Evolutionary conservation across 257 asterid genomes (phyloP), one percentile per base, ranked within the genome.

Genomic region (Fraxinus anomala): DNA sequence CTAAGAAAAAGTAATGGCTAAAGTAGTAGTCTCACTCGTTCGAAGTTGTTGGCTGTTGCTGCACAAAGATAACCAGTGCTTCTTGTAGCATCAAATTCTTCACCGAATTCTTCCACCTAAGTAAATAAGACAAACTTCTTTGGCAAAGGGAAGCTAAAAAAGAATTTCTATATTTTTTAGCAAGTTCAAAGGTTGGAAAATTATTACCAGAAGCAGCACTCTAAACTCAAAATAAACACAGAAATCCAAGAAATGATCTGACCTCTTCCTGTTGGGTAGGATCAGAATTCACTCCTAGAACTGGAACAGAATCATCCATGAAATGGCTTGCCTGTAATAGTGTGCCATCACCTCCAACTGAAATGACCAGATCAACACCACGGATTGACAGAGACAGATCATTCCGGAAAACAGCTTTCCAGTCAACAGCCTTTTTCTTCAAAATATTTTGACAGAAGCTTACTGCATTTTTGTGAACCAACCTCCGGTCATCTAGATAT

Each of bases 31-130:
- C 34, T 85, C 71, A 95, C 99, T 83, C 87, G 90, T 82, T 95
- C 98, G 83, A 95, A 94, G 84, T 90, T 91, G 75, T 81, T 77
- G 21, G 85, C 78, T 47, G 97, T 92, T 73, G 97, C 95, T 31
- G 96, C 97, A 89, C 99, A 95, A 47, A 95, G 98, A 85, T 89
- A 87, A 79, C 98, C 99, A 23, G 98, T 93, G 89, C 99, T 95
- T 91, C 99, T 90, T 30, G 92, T 90, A 61, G 99, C 98, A 72
- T 95, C 99, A 74, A 95, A 91, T 23, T 95, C 97, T 72, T 91
- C 96, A 77, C 82, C 87, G 61, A 82, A 74, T 80, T 88, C 89
- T 79, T 81, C 90, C 84, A 90, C 94, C 99, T 94, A 76, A 49
- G 78, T 30, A 82, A 36, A 80, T 26, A 77, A 21, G 54, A 51